phyloP scores from a whole-genome alignment of 805 yeast species.

The Sugiyamaella chiloensis region DNA sequence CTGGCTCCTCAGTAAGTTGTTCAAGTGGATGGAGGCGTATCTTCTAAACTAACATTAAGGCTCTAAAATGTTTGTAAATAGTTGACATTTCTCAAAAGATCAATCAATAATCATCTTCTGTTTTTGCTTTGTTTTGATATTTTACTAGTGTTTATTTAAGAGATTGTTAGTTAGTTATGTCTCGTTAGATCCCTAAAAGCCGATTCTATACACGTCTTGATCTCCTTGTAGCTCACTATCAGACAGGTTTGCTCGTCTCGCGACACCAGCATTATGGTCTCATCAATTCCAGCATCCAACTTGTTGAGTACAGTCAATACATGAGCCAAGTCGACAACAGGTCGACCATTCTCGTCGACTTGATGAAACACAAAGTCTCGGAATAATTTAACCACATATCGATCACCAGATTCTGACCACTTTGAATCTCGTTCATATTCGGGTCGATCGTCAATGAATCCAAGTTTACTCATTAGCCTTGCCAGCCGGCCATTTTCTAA shows the following conservation, averaged over 20 bases:
- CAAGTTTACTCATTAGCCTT: slow-evolving; percentile 75
- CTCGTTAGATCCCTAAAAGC: slow-evolving; percentile 63
- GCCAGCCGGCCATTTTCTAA: slow-evolving; percentile 86
- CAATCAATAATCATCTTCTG: too few species aligned
- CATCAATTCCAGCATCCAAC: slow-evolving; percentile 88
- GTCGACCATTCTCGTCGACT: slow-evolving; percentile 69
- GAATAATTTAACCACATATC: slow-evolving; percentile 71
- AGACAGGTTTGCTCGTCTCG: slow-evolving; percentile 83
- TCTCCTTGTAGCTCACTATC: slow-evolving; percentile 79
- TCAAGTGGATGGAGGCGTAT: too few species aligned
- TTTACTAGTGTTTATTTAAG: neutral
- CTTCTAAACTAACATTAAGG: too few species aligned
- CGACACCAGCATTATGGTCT: slow-evolving; percentile 73
- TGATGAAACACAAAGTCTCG: slow-evolving; percentile 85
- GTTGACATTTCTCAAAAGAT: too few species aligned
- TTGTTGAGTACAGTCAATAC: slow-evolving; percentile 78
- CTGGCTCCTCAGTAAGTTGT: slow-evolving; percentile 36
- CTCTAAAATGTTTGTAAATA: too few species aligned
- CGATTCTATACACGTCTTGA: slow-evolving; percentile 62
- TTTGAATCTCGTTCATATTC: slow-evolving; percentile 53
- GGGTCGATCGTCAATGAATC: slow-evolving; percentile 72
- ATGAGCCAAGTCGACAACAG: slow-evolving; percentile 77
- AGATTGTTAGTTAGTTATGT: too few species aligned
- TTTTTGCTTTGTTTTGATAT: too few species aligned
- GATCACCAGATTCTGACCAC: slow-evolving; percentile 75